A percentile compares a stretch with the other conserved stretches of the same genome.
phyloP scores from a whole-genome alignment of 1,284 basidiomycete species.

The Schizopora paradoxa region DNA sequence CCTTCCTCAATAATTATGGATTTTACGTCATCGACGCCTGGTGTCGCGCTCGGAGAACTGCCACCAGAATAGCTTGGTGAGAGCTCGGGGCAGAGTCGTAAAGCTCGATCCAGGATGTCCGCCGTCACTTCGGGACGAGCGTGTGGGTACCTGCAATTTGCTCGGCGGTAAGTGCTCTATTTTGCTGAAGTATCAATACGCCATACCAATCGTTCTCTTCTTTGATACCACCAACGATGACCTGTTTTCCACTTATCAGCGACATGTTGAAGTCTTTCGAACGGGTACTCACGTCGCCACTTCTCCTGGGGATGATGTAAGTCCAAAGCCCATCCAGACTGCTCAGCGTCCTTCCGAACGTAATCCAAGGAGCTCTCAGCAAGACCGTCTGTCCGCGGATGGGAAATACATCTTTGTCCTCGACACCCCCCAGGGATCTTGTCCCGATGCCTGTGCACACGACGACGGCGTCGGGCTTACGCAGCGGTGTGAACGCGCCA shows the following conservation, averaged over 20 bases:
- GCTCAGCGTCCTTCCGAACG: conserved; percentile 51
- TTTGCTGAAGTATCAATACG: not conserved
- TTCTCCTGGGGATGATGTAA: conserved; percentile 67
- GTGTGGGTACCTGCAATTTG: conserved; percentile 39
- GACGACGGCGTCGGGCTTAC: conserved; percentile 45
- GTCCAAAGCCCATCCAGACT: conserved; percentile 45
- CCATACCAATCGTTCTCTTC: conserved; percentile 57
- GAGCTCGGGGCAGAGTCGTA: conserved; percentile 62
- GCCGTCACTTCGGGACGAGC: conserved; percentile 56
- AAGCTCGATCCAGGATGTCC: conserved; percentile 52
- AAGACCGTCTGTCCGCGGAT: conserved; percentile 49
- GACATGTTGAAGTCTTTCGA: conserved; percentile 1
- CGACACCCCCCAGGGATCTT: conserved; percentile 40
- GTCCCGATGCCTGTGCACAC: conserved; percentile 61
- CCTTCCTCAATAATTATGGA: conserved; percentile 62
- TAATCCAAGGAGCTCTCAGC: conserved; percentile 49
- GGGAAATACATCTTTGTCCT: conserved; percentile 44
- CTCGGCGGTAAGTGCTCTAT: not conserved
- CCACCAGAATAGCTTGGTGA: conserved; percentile 38
- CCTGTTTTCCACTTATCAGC: conserved; percentile 32
- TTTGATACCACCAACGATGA: conserved; percentile 64
- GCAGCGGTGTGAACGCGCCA: conserved; percentile 42
- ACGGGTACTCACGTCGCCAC: conserved; percentile 50
- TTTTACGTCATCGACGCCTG: conserved; percentile 58
- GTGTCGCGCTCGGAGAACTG: conserved; percentile 39